Base-by-base conservation (phyloP, 2,329 filamentous ascomycete genomes). In the Fusarium sororula region DNA sequence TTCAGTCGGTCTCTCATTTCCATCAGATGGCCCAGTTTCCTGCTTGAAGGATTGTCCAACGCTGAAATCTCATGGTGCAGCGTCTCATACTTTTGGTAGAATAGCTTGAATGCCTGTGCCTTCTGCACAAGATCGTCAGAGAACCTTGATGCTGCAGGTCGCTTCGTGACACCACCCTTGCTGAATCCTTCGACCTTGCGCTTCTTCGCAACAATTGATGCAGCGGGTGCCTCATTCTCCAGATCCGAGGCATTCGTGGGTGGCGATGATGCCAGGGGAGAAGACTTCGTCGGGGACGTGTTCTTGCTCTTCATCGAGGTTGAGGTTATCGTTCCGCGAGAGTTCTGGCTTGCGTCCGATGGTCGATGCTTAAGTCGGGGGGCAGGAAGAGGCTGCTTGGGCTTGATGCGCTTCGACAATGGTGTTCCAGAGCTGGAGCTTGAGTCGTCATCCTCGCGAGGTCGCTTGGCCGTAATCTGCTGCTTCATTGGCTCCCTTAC, bases 191-290 rank as follows among this genome's bases (percentile, higher is more conserved):
- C 79, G 28, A 79, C 79, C 75, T 85, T 87, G 63, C 86, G 85
- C 79, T 88, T 88, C 80, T 85, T 86, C 20, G 63, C 57, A 22
- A 74, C 70, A 18, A 74, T 77, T n/a, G 79, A 68, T 51, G 79
- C 75, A 50, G 75, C 70, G 11, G 78, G 70, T 56, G 80, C 72
- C 50, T 83, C 75, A 73, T 86, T 83, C 37, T 90, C 89, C 42
- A 91, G 81, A 65, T 92, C 90, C 3, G 90, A 91, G 2, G 89
- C 90, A 71, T 91, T 92, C 13, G 90, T 91, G 1, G 90, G 90
- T 18, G 90, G 89, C 12, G 90, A 91, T 4, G 89, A 90, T n/a
- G 90, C 90, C 24, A 92, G 83, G 8, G 90, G 90, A 15, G 90
- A 92, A 6, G 90, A 91, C 79, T 92, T 92, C 57, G 85, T 84